Conservation (phyloP, 2,329 filamentous ascomycete species). For the Trichoderma simmonsii region DNA sequence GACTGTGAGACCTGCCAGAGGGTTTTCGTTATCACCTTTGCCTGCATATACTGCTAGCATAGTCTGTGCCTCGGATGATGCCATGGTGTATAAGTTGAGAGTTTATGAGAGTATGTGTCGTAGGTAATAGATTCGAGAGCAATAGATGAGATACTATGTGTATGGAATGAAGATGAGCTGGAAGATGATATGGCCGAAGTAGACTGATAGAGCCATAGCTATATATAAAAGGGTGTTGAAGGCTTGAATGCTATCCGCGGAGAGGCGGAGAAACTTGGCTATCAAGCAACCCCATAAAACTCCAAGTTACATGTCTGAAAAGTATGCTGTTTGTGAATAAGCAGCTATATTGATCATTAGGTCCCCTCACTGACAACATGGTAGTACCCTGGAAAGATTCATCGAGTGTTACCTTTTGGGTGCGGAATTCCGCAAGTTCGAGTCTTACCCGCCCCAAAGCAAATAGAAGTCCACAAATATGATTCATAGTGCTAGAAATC, state of each 20-base stretch:
- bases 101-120: neutral
- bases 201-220: neutral
- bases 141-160: neutral
- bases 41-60: slow-evolving; percentile 10
- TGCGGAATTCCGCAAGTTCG: neutral
- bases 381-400: neutral
- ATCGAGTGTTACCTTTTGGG: neutral
- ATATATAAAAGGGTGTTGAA: neutral
- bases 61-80: neutral
- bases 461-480: too few relatives aligned
- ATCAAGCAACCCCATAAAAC: neutral
- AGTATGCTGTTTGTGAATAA: fast-evolving
- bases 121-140: neutral
- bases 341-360: neutral
- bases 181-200: neutral
- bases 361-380: neutral
- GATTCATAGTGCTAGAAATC: neutral
- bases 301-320: neutral
- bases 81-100: neutral
- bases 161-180: neutral
- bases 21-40: neutral
- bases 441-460: neutral
- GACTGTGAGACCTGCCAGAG: neutral
- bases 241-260: neutral
- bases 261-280: neutral